A percentile compares a stretch with the other conserved stretches of the same genome.
Evolutionary conservation across 169 alveolate genomes (phyloP).

Genomic region (Prorocentrum cordatum): DNA sequence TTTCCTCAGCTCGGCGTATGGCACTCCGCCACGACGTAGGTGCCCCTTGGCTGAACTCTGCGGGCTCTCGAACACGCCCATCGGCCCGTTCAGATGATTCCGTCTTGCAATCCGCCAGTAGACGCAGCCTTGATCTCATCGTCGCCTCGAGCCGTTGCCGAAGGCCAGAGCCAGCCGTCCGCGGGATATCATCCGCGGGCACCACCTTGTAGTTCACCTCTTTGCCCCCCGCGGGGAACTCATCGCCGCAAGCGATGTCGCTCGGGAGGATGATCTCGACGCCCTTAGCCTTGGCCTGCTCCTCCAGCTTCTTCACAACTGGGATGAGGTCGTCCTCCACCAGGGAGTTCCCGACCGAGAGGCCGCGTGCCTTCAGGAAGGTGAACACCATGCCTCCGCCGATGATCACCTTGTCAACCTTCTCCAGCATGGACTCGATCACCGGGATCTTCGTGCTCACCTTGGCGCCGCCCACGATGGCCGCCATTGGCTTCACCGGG

Average conservation of each 20-base stretch:
- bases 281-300: too few relatives aligned
- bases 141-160: conserved; percentile 89
- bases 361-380: conserved; percentile 79
- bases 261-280: too few relatives aligned
- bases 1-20: conserved; percentile 79
- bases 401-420: conserved; percentile 90
- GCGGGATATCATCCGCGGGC: not conserved
- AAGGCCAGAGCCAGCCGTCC: conserved; percentile 78
- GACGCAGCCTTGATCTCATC: conserved; percentile 77
- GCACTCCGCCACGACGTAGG: conserved; percentile 67
- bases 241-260: too few relatives aligned
- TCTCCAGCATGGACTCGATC: conserved; percentile 85
- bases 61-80: conserved; percentile 90
- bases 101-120: conserved; percentile 83
- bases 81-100: conserved; percentile 79
- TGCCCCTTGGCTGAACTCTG: conserved; percentile 85
- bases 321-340: too few relatives aligned
- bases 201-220: conserved; percentile 82
- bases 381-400: conserved; percentile 99
- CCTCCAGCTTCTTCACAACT: too few relatives aligned
- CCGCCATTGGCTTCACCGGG: too few relatives aligned
- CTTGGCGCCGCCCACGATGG: conserved; percentile 94
- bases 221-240: conserved; percentile 79
- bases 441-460: conserved; percentile 93
- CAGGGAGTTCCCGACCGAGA: too few relatives aligned